A percentile compares a stretch with the other conserved stretches of the same genome.
phyloP scores from a whole-genome alignment of 768 basidiomycete species.

The Hericium erinaceus region DNA sequence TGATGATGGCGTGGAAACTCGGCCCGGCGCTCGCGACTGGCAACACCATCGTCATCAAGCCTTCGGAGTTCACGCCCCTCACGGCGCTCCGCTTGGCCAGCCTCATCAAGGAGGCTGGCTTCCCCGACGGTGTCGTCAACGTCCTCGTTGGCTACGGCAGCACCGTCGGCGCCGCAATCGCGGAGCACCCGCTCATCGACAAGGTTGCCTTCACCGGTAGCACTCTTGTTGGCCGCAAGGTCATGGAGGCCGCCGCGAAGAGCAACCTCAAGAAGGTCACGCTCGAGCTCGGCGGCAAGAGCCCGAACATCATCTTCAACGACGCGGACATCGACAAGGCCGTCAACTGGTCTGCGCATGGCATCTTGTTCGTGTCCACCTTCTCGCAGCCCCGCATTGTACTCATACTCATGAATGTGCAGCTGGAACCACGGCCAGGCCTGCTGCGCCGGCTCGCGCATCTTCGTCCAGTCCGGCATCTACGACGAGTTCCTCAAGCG shows the following conservation, averaged over 20 bases:
- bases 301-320: conserved; percentile 51
- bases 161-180: conserved; percentile 48
- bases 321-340: conserved; percentile 52
- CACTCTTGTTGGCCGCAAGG: conserved; percentile 51
- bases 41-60: conserved; percentile 56
- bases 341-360: conserved; percentile 47
- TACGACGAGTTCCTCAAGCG: conserved; percentile 67
- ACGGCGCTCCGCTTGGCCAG: conserved; percentile 38
- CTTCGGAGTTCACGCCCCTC: conserved; percentile 57
- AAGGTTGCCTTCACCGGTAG: conserved; percentile 74
- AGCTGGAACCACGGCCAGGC: conserved; percentile 72
- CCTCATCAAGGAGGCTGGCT: conserved; percentile 47
- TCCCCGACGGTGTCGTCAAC: conserved; percentile 58
- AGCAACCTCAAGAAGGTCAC: conserved; percentile 64
- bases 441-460: conserved; percentile 75
- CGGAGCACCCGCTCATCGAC: conserved; percentile 46
- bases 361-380: conserved; percentile 39
- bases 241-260: conserved; percentile 52
- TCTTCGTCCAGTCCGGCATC: conserved; percentile 71
- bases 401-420: not conserved
- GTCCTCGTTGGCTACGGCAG: conserved; percentile 46
- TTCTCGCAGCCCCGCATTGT: not conserved
- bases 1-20: conserved; percentile 54
- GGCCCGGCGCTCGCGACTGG: conserved; percentile 59
- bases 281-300: conserved; percentile 66